Evolutionary conservation across 306 rosid species (phyloP).

Genomic region (Lithocarpus polystachyus): DNA sequence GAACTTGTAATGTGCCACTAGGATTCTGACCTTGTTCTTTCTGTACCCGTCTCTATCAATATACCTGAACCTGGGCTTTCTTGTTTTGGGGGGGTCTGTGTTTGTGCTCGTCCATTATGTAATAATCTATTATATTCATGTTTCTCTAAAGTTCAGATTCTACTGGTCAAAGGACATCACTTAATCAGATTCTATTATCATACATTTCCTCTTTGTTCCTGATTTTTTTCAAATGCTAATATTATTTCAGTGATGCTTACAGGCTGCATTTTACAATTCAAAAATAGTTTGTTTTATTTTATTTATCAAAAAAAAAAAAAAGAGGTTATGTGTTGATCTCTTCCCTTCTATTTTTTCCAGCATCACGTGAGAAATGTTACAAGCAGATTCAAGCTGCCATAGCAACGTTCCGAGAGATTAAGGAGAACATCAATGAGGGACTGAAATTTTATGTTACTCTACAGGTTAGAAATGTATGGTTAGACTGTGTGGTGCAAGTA

Average conservation of each 20-base stretch:
- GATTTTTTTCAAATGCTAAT: background rate
- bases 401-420: constrained; percentile 81
- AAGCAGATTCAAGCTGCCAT: constrained; percentile 96
- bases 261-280: background rate
- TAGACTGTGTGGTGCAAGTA: constrained; percentile 11
- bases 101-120: background rate
- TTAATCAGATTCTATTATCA: background rate
- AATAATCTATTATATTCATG: background rate
- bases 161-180: background rate
- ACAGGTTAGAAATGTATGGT: constrained; percentile 49
- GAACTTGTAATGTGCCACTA: background rate
- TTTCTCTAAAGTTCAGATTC: constrained; percentile 1
- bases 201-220: background rate
- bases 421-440: constrained; percentile 93
- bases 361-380: constrained; percentile 87
- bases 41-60: background rate
- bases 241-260: background rate
- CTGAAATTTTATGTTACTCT: constrained; percentile 86
- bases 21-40: background rate
- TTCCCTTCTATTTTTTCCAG: constrained; percentile 42
- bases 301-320: background rate
- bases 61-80: background rate
- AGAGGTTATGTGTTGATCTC: constrained; percentile 14
- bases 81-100: background rate
- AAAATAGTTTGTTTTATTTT: constrained; percentile 7